phyloP scores from a whole-genome alignment of 345 rosid species.

The Crucihimalaya himalaica region DNA sequence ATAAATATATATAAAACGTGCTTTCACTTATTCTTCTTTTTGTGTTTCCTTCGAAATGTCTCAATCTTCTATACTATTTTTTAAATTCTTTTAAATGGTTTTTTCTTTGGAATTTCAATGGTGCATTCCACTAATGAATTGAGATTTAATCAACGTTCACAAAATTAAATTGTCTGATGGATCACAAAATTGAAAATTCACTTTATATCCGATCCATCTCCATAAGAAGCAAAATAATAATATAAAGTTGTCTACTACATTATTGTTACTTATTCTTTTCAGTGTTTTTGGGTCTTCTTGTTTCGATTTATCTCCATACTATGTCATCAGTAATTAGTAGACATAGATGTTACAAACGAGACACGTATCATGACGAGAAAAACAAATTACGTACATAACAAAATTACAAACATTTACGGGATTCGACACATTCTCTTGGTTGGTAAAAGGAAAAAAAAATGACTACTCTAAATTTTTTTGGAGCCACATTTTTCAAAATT shows the following conservation, averaged over 20 bases:
- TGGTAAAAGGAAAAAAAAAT: neutral
- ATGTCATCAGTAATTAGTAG: neutral
- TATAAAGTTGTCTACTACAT: neutral
- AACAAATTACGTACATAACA: no score
- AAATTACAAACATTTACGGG: neutral
- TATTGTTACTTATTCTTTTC: neutral
- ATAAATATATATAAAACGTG: neutral
- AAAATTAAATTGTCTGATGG: neutral
- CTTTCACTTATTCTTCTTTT: neutral
- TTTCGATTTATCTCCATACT: neutral
- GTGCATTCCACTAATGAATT: constrained; percentile 23
- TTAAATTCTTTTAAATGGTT: neutral
- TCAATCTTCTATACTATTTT: neutral
- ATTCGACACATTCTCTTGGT: neutral
- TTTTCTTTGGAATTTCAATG: constrained; percentile 11
- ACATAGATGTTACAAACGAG: neutral
- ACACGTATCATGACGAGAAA: neutral
- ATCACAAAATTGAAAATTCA: neutral
- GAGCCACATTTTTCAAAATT: neutral
- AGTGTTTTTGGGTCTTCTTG: neutral
- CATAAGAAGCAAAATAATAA: neutral
- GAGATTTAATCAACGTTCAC: neutral
- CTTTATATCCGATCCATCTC: neutral
- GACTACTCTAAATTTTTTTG: neutral
- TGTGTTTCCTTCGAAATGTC: neutral